These are phyloP conservation scores for Colletotrichum tropicale DNA, from an alignment of 2,329 filamentous ascomycete species.

Conservation along the genomic window DNA sequence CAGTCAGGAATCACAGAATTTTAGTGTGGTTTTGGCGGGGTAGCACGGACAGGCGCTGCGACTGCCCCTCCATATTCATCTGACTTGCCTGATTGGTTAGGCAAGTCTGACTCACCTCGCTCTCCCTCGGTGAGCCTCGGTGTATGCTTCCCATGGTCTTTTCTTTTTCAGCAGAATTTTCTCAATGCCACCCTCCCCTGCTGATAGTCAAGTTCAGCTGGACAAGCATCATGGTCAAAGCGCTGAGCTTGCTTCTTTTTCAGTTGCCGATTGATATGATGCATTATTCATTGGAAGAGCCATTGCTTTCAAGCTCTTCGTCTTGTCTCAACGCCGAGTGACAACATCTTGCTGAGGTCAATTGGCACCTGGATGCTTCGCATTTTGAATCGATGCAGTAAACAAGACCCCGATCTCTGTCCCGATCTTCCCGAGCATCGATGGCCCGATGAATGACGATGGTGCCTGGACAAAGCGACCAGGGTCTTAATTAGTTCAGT, in stretches of 20 bases:
- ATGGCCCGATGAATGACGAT: constrained; percentile 1
- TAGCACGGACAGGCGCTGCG: not conserved
- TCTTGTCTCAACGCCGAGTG: not conserved
- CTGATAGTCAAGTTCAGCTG: not conserved
- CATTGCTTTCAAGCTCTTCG: not conserved
- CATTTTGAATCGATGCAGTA: not conserved
- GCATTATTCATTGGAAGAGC: not conserved
- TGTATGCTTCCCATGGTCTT: not conserved
- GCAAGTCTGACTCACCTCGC: not conserved
- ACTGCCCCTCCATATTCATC: constrained; percentile 10
- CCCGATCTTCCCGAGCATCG: not conserved
- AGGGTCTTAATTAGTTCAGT: not conserved
- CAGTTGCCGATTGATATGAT: rapidly evolving
- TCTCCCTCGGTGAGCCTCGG: not conserved
- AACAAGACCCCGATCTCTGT: not conserved
- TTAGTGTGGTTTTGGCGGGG: constrained; percentile 13
- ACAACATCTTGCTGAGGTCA: not conserved
- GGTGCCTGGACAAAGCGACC: not conserved
- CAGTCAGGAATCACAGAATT: constrained; percentile 1
- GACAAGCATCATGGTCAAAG: not conserved
- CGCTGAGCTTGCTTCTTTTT: not conserved
- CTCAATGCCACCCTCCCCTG: not conserved
- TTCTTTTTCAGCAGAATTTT: not conserved
- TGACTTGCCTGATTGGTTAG: not conserved
- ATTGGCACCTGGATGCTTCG: not conserved